Evolutionary conservation across 306 rosid genomes (phyloP).

Genomic region (Oxytropis ochrocephala): DNA sequence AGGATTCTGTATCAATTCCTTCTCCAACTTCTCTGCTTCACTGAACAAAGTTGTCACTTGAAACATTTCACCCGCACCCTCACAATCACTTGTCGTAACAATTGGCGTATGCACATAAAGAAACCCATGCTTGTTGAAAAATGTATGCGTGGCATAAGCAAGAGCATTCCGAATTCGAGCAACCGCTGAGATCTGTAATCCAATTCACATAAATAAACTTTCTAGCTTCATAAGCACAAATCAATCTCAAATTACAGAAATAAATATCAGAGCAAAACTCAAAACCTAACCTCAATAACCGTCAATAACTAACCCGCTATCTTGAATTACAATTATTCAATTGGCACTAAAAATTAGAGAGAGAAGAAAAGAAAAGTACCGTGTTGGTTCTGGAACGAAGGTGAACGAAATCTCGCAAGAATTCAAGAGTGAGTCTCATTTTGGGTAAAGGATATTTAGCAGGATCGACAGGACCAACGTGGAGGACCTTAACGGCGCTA

Average conservation of each 20-base stretch:
- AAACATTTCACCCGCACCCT: constrained; percentile 99
- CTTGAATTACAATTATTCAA: not conserved
- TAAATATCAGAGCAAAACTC: not conserved
- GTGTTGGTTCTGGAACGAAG: constrained; percentile 90
- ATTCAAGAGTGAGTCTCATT: constrained; percentile 67
- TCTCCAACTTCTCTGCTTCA: constrained; percentile 83
- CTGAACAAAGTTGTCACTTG: constrained; percentile 86
- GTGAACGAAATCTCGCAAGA: constrained; percentile 73
- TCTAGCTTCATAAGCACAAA: not conserved
- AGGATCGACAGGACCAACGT: constrained; percentile 84
- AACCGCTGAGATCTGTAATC: constrained; percentile 75
- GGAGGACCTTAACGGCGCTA: constrained; percentile 62
- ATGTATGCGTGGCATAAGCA: constrained; percentile 82
- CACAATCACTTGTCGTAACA: constrained; percentile 94
- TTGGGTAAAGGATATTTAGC: constrained; percentile 84
- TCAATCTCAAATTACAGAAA: not conserved
- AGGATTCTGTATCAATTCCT: constrained; percentile 70
- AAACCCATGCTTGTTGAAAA: constrained; percentile 71
- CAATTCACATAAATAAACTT: not conserved
- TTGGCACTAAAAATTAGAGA: not conserved
- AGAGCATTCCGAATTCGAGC: constrained; percentile 83
- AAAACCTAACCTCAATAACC: not conserved
- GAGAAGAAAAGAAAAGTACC: constrained; percentile 23
- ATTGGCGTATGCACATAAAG: constrained; percentile 91
- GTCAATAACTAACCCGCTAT: not conserved